Evolutionary conservation across 2,329 filamentous ascomycete genomes (phyloP).

Genomic region (Colletotrichum sp.): DNA sequence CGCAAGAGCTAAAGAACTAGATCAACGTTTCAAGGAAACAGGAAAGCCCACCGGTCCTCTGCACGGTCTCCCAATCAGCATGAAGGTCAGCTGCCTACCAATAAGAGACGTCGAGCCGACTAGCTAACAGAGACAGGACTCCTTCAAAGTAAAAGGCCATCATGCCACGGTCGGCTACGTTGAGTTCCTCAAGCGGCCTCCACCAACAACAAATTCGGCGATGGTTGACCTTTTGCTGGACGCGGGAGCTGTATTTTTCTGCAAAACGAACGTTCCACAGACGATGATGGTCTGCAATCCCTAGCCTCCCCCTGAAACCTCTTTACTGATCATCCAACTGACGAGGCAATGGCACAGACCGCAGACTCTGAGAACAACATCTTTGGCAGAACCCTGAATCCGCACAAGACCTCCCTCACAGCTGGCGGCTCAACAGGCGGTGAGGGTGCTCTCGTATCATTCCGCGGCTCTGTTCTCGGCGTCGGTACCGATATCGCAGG

Average conservation of each 20-base stretch:
- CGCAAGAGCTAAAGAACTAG: conserved; percentile 45
- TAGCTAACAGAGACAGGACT: conserved; percentile 54
- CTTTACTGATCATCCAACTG: too few relatives aligned
- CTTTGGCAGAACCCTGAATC: conserved; percentile 59
- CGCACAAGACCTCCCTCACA: conserved; percentile 62
- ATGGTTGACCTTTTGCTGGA: conserved; percentile 63
- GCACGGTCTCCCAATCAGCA: conserved; percentile 61
- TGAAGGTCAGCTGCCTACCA: conserved; percentile 26
- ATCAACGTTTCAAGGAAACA: conserved; percentile 42
- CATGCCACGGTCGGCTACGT: conserved; percentile 62
- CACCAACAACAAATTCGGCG: conserved; percentile 54
- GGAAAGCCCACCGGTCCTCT: conserved; percentile 59
- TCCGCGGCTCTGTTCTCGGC: conserved; percentile 44
- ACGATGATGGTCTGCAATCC: conserved; percentile 45
- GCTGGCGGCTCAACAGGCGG: conserved; percentile 72
- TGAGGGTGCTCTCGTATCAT: conserved; percentile 43
- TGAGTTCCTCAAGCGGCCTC: conserved; percentile 56
- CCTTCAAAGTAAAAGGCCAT: conserved; percentile 58
- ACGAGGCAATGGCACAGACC: conserved; percentile 42
- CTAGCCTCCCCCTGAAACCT: too few relatives aligned
- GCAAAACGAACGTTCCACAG: conserved; percentile 73
- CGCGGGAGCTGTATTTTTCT: conserved; percentile 70
- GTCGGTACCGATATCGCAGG: conserved; percentile 48
- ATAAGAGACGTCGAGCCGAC: background rate
- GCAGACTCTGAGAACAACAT: conserved; percentile 63